A percentile compares a stretch with the other conserved stretches of the same genome.
These are phyloP conservation scores for Exserohilum turcica DNA, from an alignment of 2,329 filamentous ascomycete genomes.

Conservation along the genomic window DNA sequence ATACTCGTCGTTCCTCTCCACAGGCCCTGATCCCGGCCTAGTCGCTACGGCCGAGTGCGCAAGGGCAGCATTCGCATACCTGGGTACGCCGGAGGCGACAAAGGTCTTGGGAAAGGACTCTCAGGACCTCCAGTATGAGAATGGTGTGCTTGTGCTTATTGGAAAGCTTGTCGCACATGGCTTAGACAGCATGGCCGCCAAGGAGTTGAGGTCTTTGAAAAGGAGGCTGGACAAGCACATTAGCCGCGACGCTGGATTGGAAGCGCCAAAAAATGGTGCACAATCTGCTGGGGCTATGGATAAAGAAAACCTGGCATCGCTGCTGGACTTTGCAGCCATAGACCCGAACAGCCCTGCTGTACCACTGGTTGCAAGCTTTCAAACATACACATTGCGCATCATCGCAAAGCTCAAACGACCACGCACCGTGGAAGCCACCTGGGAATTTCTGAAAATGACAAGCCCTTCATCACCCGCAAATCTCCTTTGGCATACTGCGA, in stretches of 20 bases:
- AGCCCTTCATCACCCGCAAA: conserved; percentile 63
- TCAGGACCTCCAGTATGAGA: conserved; percentile 72
- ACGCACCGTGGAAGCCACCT: conserved; percentile 61
- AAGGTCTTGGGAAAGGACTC: conserved; percentile 59
- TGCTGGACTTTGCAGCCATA: conserved; percentile 65
- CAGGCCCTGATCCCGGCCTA: conserved; percentile 43
- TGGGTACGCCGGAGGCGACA: conserved; percentile 62
- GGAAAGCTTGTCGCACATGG: conserved; percentile 68
- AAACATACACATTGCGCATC: conserved; percentile 68
- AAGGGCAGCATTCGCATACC: conserved; percentile 67
- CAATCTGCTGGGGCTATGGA: conserved; percentile 41
- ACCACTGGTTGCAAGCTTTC: conserved; percentile 66
- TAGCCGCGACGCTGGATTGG: conserved; percentile 12
- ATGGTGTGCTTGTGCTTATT: conserved; percentile 71
- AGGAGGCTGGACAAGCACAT: conserved; percentile 59
- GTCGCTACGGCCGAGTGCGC: conserved; percentile 71
- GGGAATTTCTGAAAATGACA: conserved; percentile 61
- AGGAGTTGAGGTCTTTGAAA: conserved; percentile 71
- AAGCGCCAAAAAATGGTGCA: conserved; percentile 22
- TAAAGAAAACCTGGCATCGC: conserved; percentile 59
- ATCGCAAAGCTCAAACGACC: conserved; percentile 66
- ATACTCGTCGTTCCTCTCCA: conserved; percentile 31
- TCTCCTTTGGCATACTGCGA: conserved; percentile 58
- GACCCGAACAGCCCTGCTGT: conserved; percentile 42
- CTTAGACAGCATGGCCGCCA: conserved; percentile 69